Evolutionary conservation across 257 asterid genomes (phyloP).

Genomic region (Verbena officinalis): DNA sequence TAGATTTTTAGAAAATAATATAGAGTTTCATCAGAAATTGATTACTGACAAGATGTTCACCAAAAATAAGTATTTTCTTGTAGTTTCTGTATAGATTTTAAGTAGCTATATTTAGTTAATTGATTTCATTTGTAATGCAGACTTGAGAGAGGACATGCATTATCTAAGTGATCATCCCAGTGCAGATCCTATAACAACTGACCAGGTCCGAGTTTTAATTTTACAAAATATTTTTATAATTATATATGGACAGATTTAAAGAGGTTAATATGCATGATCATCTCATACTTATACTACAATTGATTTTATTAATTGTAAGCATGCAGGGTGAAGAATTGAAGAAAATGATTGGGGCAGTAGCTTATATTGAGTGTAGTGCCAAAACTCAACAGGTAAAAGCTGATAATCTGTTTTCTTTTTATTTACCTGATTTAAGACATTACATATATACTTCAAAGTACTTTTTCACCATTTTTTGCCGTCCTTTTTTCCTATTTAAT

Average conservation of each 20-base stretch:
- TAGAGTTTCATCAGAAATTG: too few relatives aligned
- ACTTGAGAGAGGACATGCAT: conserved; percentile 74
- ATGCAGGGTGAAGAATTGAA: conserved; percentile 76
- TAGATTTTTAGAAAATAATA: too few relatives aligned
- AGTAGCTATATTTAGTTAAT: not conserved
- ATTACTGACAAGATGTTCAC: too few relatives aligned
- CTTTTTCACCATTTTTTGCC: not conserved
- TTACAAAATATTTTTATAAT: too few relatives aligned
- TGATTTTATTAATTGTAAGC: not conserved
- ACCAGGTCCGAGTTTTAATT: conserved; percentile 46
- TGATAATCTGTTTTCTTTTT: not conserved
- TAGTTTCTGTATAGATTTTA: too few relatives aligned
- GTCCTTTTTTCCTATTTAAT: not conserved
- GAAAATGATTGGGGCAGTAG: conserved; percentile 70
- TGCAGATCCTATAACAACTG: conserved; percentile 48
- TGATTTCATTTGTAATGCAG: conserved; percentile 28
- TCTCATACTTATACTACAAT: not conserved
- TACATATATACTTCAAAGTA: not conserved
- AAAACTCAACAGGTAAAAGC: conserved; percentile 75
- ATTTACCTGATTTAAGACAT: too few relatives aligned
- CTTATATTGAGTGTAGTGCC: conserved; percentile 79
- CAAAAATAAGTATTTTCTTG: too few relatives aligned
- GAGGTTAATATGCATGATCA: too few relatives aligned
- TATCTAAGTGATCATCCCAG: conserved; percentile 65
- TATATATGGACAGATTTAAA: too few relatives aligned